phyloP scores from a whole-genome alignment of 2,329 filamentous ascomycete species.

The Sporothrix curviconia region DNA sequence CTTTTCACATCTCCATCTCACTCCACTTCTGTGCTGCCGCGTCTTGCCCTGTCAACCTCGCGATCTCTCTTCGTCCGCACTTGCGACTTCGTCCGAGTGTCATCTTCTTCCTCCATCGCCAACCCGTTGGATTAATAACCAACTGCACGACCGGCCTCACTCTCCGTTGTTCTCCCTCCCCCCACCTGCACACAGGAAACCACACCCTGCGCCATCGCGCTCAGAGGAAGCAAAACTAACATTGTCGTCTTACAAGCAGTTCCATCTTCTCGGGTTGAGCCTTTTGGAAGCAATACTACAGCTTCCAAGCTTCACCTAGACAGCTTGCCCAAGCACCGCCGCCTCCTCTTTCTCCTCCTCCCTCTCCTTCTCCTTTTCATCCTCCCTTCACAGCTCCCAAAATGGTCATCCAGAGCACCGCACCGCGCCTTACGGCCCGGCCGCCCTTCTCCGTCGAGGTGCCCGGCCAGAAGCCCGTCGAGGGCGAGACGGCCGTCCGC shows the following conservation, averaged over 20 bases:
- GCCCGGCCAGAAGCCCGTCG: slow-evolving; percentile 53
- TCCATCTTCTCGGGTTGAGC: too few relatives aligned
- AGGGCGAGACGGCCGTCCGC: slow-evolving; percentile 70
- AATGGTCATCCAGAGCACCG: slow-evolving; percentile 23
- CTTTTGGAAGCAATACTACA: too few relatives aligned
- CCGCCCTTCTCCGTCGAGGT: slow-evolving; percentile 64
- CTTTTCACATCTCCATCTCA: not conserved
- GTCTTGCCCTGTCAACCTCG: not conserved
- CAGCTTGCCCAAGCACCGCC: not conserved
- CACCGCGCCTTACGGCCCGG: slow-evolving; percentile 48
- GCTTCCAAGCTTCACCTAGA: not conserved
- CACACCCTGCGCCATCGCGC: too few relatives aligned
- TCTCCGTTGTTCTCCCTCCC: too few relatives aligned
- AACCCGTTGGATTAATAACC: too few relatives aligned
- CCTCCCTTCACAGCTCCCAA: not conserved
- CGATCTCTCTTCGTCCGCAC: not conserved
- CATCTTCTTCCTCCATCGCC: too few relatives aligned
- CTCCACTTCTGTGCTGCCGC: too few relatives aligned
- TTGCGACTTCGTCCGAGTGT: not conserved
- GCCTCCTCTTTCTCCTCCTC: not conserved
- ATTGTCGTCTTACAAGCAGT: too few relatives aligned
- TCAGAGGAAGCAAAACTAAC: too few relatives aligned
- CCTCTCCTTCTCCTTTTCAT: not conserved
- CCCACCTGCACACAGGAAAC: too few relatives aligned
- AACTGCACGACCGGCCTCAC: too few relatives aligned